These are phyloP conservation scores for Aurantiochytrium sp. DNA, from an alignment of 108 stramenopile genomes.

Conservation along the genomic window DNA sequence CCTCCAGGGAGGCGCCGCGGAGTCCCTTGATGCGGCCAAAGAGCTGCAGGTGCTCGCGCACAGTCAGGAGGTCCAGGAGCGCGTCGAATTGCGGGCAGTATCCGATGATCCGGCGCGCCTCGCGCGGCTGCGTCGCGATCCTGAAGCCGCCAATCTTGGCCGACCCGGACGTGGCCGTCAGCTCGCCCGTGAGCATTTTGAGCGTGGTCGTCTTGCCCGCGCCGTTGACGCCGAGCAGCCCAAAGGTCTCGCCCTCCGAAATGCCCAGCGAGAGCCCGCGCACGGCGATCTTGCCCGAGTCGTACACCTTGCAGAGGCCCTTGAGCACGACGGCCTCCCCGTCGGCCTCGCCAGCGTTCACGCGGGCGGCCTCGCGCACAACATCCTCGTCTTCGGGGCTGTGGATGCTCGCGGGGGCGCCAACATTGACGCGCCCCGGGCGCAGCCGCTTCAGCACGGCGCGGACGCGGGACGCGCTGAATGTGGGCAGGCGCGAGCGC, in stretches of 20 bases:
- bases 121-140: constrained; percentile 36
- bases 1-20: not conserved
- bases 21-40: constrained; percentile 50
- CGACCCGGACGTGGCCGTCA: constrained; percentile 30
- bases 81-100: constrained; percentile 67
- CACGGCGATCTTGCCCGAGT: constrained; percentile 49
- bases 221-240: constrained; percentile 63
- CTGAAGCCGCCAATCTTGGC: constrained; percentile 34
- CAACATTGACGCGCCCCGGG: too few relatives aligned
- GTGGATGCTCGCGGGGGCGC: not conserved
- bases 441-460: not conserved
- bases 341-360: not conserved
- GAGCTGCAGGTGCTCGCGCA: constrained; percentile 56
- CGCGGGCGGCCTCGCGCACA: constrained; percentile 38
- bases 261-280: constrained; percentile 48
- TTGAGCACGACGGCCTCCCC: constrained; percentile 35
- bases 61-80: constrained; percentile 60
- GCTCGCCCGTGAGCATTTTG: constrained; percentile 53
- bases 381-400: constrained; percentile 45
- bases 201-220: constrained; percentile 65
- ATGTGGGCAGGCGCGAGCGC: not conserved
- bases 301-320: constrained; percentile 42
- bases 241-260: constrained; percentile 53
- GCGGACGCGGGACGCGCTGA: not conserved
- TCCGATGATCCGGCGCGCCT: constrained; percentile 42